Percentiles rank a stretch among this genome's conserved stretches.
Evolutionary conservation across 768 basidiomycete genomes (phyloP).

Genomic region (Holtermanniella nyarrowii): DNA sequence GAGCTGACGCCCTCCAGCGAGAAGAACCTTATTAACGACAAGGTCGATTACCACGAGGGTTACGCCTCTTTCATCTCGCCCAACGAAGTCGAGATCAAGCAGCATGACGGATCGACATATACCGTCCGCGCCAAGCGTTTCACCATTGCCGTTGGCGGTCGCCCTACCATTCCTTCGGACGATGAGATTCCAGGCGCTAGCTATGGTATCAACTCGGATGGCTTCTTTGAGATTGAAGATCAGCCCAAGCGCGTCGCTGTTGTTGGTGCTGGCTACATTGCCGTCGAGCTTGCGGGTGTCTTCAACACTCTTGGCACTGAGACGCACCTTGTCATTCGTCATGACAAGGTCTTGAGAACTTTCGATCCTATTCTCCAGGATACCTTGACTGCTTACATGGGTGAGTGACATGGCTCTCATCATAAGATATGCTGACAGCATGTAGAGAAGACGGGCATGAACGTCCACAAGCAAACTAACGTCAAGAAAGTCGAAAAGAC

Average conservation of each 20-base stretch:
- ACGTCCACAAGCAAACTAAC: slow-evolving; percentile 67
- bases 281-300: slow-evolving; percentile 90
- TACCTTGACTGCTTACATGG: slow-evolving; percentile 76
- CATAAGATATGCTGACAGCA: slow-evolving; percentile 2
- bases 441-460: slow-evolving; percentile 72
- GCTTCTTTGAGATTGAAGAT: slow-evolving; percentile 82
- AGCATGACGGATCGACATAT: slow-evolving; percentile 54
- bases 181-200: slow-evolving; percentile 71
- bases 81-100: slow-evolving; percentile 62
- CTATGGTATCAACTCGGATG: slow-evolving; percentile 84
- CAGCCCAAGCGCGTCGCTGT: slow-evolving; percentile 90
- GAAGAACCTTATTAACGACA: slow-evolving; percentile 72
- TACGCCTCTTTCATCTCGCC: slow-evolving; percentile 61
- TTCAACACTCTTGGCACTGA: slow-evolving; percentile 83
- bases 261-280: slow-evolving; percentile 95
- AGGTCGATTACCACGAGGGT: slow-evolving; percentile 77
- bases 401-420: slow-evolving; percentile 16
- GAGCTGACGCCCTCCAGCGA: slow-evolving; percentile 43
- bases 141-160: slow-evolving; percentile 75
- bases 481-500: slow-evolving; percentile 68
- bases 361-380: slow-evolving; percentile 85
- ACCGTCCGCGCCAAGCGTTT: slow-evolving; percentile 66
- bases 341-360: slow-evolving; percentile 78
- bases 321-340: slow-evolving; percentile 82
- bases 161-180: slow-evolving; percentile 67